These are phyloP conservation scores for Nemania sp. DNA, from an alignment of 2,329 filamentous ascomycete species.

Conservation along the genomic window DNA sequence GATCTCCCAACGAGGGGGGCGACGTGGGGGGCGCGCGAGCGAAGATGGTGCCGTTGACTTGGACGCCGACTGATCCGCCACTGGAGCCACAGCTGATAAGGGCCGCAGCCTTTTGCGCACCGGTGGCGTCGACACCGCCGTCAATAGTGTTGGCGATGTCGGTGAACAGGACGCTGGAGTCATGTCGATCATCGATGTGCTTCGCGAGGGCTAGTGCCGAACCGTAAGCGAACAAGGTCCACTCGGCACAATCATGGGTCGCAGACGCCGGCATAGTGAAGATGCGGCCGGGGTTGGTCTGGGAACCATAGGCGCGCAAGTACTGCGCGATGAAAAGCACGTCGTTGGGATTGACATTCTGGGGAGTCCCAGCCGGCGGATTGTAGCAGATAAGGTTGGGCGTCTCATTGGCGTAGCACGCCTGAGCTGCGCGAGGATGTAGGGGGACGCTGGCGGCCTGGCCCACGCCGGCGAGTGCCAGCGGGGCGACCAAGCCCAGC, in stretches of 20 bases:
- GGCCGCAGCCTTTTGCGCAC: background rate
- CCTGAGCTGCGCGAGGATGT: background rate
- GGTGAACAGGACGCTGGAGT: slow-evolving; percentile 30
- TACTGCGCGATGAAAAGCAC: slow-evolving; percentile 22
- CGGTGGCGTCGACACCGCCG: slow-evolving; percentile 19
- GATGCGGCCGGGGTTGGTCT: slow-evolving; percentile 14
- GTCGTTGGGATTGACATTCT: slow-evolving; percentile 16
- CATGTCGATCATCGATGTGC: slow-evolving; percentile 22
- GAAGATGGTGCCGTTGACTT: slow-evolving; percentile 16
- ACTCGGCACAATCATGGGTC: slow-evolving; percentile 29
- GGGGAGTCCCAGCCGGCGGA: slow-evolving; percentile 6
- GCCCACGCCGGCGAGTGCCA: background rate
- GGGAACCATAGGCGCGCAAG: slow-evolving; percentile 24
- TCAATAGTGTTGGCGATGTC: slow-evolving; percentile 38
- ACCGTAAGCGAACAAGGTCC: slow-evolving; percentile 16
- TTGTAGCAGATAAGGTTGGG: slow-evolving; percentile 16
- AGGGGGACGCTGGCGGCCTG: background rate
- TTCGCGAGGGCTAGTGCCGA: slow-evolving; percentile 21
- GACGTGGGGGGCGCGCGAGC: slow-evolving; percentile 26
- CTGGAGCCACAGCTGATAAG: slow-evolving; percentile 18
- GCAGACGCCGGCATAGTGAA: slow-evolving; percentile 23
- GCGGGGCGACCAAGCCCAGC: background rate
- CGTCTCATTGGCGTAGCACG: background rate
- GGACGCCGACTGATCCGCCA: slow-evolving; percentile 29
- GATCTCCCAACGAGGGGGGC: too few relatives aligned